Evolutionary conservation across 2,329 filamentous ascomycete genomes (phyloP), one percentile per base, ranked within the genome.

Genomic region (Sporothrix euskadiensis): DNA sequence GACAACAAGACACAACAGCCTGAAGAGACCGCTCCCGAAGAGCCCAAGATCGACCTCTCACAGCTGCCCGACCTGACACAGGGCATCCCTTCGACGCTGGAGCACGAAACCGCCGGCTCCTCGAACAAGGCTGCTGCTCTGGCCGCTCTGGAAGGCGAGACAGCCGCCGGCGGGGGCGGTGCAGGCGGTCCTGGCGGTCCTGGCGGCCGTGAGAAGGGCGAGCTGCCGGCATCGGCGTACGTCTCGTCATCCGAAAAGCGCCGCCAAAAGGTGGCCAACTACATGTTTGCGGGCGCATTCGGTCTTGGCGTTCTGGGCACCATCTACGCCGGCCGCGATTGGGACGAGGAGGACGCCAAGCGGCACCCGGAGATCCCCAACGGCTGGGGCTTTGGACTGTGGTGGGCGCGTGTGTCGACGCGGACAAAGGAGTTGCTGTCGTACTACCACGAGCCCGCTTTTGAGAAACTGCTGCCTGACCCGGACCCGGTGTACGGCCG

Each of bases 381-480:
- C 71, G 95, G 94, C 75, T 97, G 94, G 92, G 86, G 88, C 3
- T 81, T 91, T 1, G 84, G 83, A 2, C 85, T 92, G 41, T 96
- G 96, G 88, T 98, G 92, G 86, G 89, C 90, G 78, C 92, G 96
- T 74, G 90, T 91, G 71, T 90, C 87, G 79, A 91, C 94, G 71
- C 91, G 96, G 71, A 85, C 93, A 78, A 87, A 86, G 75, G 91
- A 93, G 76, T 89, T 94, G 73, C 87, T 96, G 75, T 92, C 90
- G 77, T 98, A 98, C 85, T 99, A 98, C 85, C 95, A 95, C 77
- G 95, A 98, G 79, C 96, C 96, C 3, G 92, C 94, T 9, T 98
- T 98, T 82, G 90, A 94, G 73, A 98, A 98, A 85, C 88, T 99
- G 74, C 87, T 99, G 26, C 96, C 93, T 7, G 91, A 95, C 77